Evolutionary conservation across 371 early-diverging fungal species (phyloP).

Genomic region (Mucor mucedo): DNA sequence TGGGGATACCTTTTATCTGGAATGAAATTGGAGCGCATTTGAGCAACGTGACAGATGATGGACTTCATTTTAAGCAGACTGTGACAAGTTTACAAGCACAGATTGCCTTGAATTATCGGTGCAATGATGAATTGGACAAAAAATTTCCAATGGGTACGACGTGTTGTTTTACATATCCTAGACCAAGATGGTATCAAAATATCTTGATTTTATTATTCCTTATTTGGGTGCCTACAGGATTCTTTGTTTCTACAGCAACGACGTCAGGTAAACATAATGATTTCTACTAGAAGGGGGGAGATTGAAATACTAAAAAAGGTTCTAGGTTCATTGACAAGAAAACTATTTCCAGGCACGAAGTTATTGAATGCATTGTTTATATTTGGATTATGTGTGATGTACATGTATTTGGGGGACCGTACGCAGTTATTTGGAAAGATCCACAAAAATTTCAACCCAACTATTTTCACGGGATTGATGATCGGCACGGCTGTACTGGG

Average conservation of each 20-base stretch:
- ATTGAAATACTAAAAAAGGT: neutral
- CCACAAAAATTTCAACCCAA: constrained; percentile 58
- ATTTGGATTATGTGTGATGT: constrained; percentile 58
- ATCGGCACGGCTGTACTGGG: constrained; percentile 9
- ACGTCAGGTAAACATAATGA: constrained; percentile 23
- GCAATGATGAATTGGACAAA: constrained; percentile 50
- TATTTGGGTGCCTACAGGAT: constrained; percentile 48
- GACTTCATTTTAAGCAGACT: constrained; percentile 59
- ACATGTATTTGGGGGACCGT: constrained; percentile 72
- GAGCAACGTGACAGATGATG: constrained; percentile 58
- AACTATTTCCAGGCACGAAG: constrained; percentile 3
- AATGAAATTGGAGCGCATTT: constrained; percentile 45
- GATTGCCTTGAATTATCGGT: constrained; percentile 65
- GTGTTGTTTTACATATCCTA: constrained; percentile 67
- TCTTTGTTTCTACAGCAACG: constrained; percentile 20
- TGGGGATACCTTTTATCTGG: constrained; percentile 61
- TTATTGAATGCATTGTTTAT: constrained; percentile 39
- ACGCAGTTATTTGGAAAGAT: constrained; percentile 71
- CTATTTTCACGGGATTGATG: constrained; percentile 39
- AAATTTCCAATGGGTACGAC: constrained; percentile 60
- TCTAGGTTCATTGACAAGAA: neutral
- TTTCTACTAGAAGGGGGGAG: too few relatives aligned
- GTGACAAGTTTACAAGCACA: constrained; percentile 59
- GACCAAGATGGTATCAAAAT: constrained; percentile 51
- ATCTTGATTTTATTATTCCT: constrained; percentile 47